Evolutionary conservation across 2,329 filamentous ascomycete species (phyloP).

Genomic region (Thelonectria blattea): DNA sequence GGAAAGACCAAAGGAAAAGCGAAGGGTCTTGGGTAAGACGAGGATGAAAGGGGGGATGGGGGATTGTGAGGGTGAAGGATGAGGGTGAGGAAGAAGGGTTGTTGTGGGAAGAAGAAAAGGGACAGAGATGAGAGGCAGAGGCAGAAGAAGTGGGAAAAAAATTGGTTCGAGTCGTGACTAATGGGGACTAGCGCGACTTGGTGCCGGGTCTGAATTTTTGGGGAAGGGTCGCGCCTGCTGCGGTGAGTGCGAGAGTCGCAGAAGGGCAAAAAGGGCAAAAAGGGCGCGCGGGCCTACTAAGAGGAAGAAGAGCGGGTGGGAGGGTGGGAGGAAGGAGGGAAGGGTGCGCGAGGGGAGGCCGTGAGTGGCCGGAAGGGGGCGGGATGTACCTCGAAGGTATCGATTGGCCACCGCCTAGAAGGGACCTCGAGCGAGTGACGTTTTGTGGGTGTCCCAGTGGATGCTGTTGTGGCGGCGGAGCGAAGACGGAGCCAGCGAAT

Average conservation of each 20-base stretch:
- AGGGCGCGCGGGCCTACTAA: background rate
- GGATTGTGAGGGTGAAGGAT: constrained; percentile 40
- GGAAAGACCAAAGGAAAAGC: constrained; percentile 54
- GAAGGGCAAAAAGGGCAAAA: background rate
- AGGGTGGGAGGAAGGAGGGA: constrained; percentile 21
- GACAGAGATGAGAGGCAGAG: constrained; percentile 43
- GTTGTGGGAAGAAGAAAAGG: constrained; percentile 45
- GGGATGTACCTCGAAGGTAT: constrained; percentile 30
- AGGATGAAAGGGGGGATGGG: constrained; percentile 39
- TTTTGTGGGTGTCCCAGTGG: constrained; percentile 16
- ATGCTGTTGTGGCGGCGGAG: constrained; percentile 16
- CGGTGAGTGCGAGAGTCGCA: constrained; percentile 34
- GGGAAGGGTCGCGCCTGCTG: constrained; percentile 34
- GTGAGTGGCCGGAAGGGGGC: constrained; percentile 34
- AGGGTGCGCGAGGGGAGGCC: constrained; percentile 36
- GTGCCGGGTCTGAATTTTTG: constrained; percentile 36
- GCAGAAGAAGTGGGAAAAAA: constrained; percentile 41
- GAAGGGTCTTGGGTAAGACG: constrained; percentile 41
- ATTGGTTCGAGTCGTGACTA: constrained; percentile 40
- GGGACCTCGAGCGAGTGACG: constrained; percentile 25
- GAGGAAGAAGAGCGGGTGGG: constrained; percentile 2
- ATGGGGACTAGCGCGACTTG: constrained; percentile 41
- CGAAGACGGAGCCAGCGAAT: constrained; percentile 15
- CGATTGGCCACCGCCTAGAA: constrained; percentile 36
- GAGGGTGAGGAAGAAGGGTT: constrained; percentile 39